phyloP scores from a whole-genome alignment of 768 basidiomycete species.

The Mycena amicta region DNA sequence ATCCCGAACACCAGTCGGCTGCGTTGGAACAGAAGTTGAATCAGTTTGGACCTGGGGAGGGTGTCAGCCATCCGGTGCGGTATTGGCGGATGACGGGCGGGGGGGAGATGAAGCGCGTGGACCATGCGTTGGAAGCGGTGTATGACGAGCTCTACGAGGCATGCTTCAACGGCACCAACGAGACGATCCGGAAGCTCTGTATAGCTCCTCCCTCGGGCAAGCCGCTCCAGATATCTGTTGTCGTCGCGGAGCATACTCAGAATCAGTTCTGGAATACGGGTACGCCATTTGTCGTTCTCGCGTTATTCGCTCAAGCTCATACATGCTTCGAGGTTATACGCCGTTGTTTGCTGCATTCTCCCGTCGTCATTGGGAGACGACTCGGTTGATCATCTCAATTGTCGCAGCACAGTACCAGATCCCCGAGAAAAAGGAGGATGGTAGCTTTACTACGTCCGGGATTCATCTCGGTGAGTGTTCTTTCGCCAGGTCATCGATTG shows the following conservation, averaged over 20 bases:
- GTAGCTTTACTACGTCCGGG: slow-evolving; percentile 33
- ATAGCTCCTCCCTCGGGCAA: slow-evolving; percentile 47
- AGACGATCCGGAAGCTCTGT: slow-evolving; percentile 53
- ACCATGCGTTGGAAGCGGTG: slow-evolving; percentile 33
- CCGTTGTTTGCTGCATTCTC: slow-evolving; percentile 53
- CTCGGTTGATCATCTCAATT: slow-evolving; percentile 57
- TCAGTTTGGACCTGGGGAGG: no score
- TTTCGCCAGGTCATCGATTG: no score
- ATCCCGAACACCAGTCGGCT: slow-evolving; percentile 28
- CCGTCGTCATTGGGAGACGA: slow-evolving; percentile 57
- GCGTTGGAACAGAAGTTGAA: neutral
- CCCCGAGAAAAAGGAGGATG: slow-evolving; percentile 35
- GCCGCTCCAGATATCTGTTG: slow-evolving; percentile 50
- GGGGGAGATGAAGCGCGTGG: slow-evolving; percentile 26
- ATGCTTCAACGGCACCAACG: slow-evolving; percentile 53
- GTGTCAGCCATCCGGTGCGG: no score
- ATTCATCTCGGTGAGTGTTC: slow-evolving; percentile 37
- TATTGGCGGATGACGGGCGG: slow-evolving; percentile 31
- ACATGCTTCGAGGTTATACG: slow-evolving; percentile 40
- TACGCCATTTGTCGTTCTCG: no score
- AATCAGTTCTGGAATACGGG: no score
- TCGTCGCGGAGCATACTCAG: slow-evolving; percentile 26
- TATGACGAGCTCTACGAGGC: slow-evolving; percentile 64
- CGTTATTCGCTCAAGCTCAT: no score
- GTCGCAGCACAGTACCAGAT: slow-evolving; percentile 55